phyloP scores from a whole-genome alignment of 805 yeast species.

The Lachancea lanzarotensis region DNA sequence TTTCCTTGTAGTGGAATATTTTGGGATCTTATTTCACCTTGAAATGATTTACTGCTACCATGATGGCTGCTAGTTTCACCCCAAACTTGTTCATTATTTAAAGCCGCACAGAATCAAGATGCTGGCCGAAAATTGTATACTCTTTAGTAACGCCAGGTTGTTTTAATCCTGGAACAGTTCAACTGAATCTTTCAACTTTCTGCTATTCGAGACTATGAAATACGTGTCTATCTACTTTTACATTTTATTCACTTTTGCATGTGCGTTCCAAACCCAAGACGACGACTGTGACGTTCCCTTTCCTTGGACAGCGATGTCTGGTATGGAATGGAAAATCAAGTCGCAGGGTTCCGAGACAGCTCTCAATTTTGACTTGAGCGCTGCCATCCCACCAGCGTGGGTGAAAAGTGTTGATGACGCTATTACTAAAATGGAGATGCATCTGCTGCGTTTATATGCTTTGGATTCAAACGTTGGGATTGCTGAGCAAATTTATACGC shows the following conservation, averaged over 20 bases:
- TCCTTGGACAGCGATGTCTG: neutral
- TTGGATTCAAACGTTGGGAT: slow-evolving; percentile 1
- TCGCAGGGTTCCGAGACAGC: neutral
- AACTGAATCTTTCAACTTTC: too few relatives aligned
- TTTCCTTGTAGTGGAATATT: too few relatives aligned
- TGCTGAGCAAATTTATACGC: neutral
- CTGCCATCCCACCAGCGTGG: neutral
- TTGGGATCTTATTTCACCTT: too few relatives aligned
- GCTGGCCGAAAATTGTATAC: too few relatives aligned
- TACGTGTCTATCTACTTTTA: neutral
- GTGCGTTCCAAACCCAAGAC: neutral
- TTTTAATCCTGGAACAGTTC: too few relatives aligned
- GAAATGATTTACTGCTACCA: too few relatives aligned
- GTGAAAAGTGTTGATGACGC: neutral
- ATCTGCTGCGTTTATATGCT: neutral
- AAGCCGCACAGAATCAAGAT: too few relatives aligned
- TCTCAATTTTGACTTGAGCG: neutral
- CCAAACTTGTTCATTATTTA: neutral
- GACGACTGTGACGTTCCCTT: neutral
- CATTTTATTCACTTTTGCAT: neutral
- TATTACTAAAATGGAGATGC: neutral
- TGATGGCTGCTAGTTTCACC: neutral
- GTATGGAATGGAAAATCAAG: neutral
- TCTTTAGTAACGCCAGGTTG: too few relatives aligned
- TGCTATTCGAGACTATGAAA: neutral